phyloP scores from a whole-genome alignment of 495 filamentous ascomycete species.

The Evernia prunastri region DNA sequence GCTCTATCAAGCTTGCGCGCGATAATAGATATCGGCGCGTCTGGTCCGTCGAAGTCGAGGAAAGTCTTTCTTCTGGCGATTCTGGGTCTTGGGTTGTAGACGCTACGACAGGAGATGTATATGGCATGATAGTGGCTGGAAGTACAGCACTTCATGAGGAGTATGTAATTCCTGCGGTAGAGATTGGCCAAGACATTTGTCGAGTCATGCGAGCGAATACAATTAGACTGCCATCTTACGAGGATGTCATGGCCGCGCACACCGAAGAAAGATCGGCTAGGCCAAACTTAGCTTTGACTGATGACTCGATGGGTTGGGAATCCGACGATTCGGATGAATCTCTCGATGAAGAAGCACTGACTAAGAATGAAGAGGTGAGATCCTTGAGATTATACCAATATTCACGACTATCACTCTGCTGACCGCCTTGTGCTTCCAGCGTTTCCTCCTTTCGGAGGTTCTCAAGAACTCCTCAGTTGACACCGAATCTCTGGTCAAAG shows the following conservation, averaged over 20 bases:
- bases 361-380: conserved; percentile 3
- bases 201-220: conserved; percentile 1
- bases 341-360: neutral
- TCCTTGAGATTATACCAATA: too few relatives aligned
- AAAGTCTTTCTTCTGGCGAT: conserved; percentile 7
- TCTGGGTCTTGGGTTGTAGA: conserved; percentile 14
- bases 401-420: neutral
- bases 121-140: conserved; percentile 10
- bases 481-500: neutral
- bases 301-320: conserved; percentile 6
- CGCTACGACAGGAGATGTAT: conserved; percentile 8
- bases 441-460: conserved; percentile 4
- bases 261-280: neutral
- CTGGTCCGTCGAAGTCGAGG: conserved; percentile 5
- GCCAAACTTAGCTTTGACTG: neutral
- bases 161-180: conserved; percentile 2
- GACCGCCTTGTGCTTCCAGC: neutral
- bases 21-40: neutral
- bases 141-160: conserved; percentile 6
- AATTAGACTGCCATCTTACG: neutral
- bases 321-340: conserved; percentile 2
- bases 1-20: conserved; percentile 5
- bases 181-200: neutral
- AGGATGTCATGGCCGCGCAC: conserved; percentile 5
- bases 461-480: conserved; percentile 6